Evolutionary conservation across 2,329 filamentous ascomycete genomes (phyloP), one percentile per base, ranked within the genome.

Genomic region (Diplodia sapinea): DNA sequence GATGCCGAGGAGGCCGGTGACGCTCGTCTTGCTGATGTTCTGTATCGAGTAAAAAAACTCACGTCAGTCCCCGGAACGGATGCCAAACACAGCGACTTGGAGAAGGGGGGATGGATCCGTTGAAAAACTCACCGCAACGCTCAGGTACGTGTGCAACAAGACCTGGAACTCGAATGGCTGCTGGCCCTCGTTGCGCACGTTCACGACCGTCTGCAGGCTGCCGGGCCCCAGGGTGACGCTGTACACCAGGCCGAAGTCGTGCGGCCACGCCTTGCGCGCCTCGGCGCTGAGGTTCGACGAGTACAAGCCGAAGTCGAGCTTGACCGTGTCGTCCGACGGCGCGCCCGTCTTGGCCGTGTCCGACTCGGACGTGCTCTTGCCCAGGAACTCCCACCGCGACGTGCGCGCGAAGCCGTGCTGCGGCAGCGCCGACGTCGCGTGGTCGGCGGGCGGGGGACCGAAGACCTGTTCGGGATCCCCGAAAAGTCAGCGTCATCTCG

Each of bases 401-500:
- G 87, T 94, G 73, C 95, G 92, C 49, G 94, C 95, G 80, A 99
- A 96, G 72, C 95, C 95, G 82, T 98, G 95, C 81, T 97, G 94
- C 3, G 94, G 90, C 31, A 99, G 90, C 71, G 87, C 83, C 63
- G 88, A 87, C 33, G 93, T 95, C n/a, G 91, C 85, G 71, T 90
- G 88, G 78, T 94, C 89, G 72, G 89, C 85, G 64, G 91, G 89
- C 13, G 91, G 88, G 50, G 90, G 91, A 36, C 95, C 95, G 77
- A 99, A 99, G 77, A 94, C 88, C 93, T 93, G 68, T 36, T 20
- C 7, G 13, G 6, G 38, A 7, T 63, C 64, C 36, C 29, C 67
- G 54, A 33, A 2, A 11, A 13, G 40, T 62, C 40, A 62, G 57
- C 40, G 3, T 23, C 26, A 9, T 7, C 3, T n/a, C 43, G 1